A percentile compares a stretch with the other conserved stretches of the same genome.
Conservation (phyloP, 2,329 filamentous ascomycete species). For the Stemphylium lycopersici region DNA sequence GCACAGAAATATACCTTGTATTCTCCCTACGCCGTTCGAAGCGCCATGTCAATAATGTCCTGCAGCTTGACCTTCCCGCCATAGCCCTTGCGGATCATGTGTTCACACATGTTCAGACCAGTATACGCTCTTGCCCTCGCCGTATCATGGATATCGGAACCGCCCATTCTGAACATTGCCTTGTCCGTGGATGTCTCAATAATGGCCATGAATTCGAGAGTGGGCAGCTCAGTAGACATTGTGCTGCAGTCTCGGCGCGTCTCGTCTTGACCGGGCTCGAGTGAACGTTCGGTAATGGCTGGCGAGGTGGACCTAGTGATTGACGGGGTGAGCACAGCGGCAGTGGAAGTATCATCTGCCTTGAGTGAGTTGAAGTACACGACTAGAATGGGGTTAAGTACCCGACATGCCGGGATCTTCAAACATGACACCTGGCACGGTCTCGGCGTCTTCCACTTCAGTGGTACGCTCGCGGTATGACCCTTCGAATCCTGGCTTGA, state of each 20-base stretch:
- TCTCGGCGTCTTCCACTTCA: background rate
- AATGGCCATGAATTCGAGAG: background rate
- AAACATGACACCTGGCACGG: no score
- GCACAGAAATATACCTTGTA: no score
- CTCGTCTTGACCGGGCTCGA: background rate
- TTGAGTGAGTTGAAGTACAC: no score
- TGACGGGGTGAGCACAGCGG: background rate
- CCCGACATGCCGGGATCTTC: no score
- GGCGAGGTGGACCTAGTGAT: background rate
- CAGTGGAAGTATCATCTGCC: background rate
- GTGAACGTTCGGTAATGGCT: background rate
- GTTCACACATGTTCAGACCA: background rate
- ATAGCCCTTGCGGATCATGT: background rate
- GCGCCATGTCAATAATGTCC: background rate
- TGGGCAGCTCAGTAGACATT: background rate
- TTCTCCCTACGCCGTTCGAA: no score
- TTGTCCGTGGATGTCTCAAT: background rate
- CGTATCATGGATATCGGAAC: no score
- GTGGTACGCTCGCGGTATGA: background rate
- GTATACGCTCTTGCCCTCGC: no score
- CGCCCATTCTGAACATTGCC: background rate
- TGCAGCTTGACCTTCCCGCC: background rate
- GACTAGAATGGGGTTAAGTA: no score
- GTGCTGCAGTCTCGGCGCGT: background rate
- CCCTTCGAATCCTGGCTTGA: background rate